Percentiles rank a stretch among this genome's conserved stretches.
These are phyloP conservation scores for Flaveria trinervia DNA, from an alignment of 129 eudicot genomes.

Conservation along the genomic window DNA sequence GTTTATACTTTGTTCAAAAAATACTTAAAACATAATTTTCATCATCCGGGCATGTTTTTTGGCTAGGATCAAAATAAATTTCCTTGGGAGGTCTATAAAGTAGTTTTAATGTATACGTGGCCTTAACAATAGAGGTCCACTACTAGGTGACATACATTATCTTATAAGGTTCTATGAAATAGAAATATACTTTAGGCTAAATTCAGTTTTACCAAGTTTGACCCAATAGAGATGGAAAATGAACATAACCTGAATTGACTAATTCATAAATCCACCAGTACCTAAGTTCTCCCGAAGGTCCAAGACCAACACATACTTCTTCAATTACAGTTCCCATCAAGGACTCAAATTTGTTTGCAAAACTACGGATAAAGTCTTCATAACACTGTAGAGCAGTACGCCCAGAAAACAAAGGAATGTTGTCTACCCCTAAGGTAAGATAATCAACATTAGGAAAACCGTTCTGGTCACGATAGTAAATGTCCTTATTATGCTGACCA, in stretches of 20 bases:
- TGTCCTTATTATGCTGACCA: constrained; percentile 59
- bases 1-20: not conserved
- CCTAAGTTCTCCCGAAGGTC: constrained; percentile 77
- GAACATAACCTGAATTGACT: not conserved
- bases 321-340: constrained; percentile 58
- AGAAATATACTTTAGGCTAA: not conserved
- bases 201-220: not conserved
- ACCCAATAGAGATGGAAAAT: not conserved
- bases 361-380: constrained; percentile 57
- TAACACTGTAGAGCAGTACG: constrained; percentile 73
- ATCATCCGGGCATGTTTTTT: not conserved
- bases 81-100: not conserved
- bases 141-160: not conserved
- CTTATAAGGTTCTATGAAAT: not conserved
- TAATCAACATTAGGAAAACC: constrained; percentile 55
- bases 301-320: constrained; percentile 71
- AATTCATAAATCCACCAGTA: constrained; percentile 21
- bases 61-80: not conserved
- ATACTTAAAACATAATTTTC: not conserved
- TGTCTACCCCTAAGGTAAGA: constrained; percentile 66
- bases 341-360: constrained; percentile 55
- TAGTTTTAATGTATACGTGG: not conserved
- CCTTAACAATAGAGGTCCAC: not conserved
- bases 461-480: constrained; percentile 54
- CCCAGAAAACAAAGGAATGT: constrained; percentile 57